These are phyloP conservation scores for Russula emetica DNA, from an alignment of 768 basidiomycete species.

Conservation along the genomic window DNA sequence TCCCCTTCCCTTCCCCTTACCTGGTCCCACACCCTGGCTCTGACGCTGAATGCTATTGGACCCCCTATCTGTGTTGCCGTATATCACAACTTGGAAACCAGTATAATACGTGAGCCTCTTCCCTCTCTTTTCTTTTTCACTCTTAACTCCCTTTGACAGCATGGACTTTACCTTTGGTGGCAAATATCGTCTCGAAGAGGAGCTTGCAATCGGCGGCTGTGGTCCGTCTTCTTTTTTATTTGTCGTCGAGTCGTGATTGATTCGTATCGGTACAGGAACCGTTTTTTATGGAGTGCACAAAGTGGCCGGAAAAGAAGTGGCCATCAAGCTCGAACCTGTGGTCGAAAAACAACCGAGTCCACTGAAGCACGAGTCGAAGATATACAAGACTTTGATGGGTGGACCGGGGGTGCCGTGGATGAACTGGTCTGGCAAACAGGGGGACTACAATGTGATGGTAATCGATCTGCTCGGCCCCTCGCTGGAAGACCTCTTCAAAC, in stretches of 20 bases:
- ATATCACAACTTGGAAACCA: neutral
- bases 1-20: neutral
- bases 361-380: conserved; percentile 83
- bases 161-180: conserved; percentile 57
- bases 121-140: neutral
- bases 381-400: conserved; percentile 88
- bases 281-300: conserved; percentile 78
- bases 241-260: neutral
- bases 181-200: conserved; percentile 73
- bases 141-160: neutral
- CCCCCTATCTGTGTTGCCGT: conserved; percentile 10
- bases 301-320: conserved; percentile 77
- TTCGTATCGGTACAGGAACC: conserved; percentile 45
- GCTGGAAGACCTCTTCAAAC: conserved; percentile 81
- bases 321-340: conserved; percentile 77
- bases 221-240: conserved; percentile 41
- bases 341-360: conserved; percentile 50
- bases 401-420: conserved; percentile 89
- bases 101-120: conserved; percentile 12
- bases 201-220: conserved; percentile 77
- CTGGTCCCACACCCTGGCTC: neutral
- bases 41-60: conserved; percentile 2
- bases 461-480: conserved; percentile 94
- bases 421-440: conserved; percentile 87
- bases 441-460: conserved; percentile 96